These are phyloP conservation scores for Arabidopsis lyrata DNA, from an alignment of 441 rosid genomes.

Conservation along the genomic window DNA sequence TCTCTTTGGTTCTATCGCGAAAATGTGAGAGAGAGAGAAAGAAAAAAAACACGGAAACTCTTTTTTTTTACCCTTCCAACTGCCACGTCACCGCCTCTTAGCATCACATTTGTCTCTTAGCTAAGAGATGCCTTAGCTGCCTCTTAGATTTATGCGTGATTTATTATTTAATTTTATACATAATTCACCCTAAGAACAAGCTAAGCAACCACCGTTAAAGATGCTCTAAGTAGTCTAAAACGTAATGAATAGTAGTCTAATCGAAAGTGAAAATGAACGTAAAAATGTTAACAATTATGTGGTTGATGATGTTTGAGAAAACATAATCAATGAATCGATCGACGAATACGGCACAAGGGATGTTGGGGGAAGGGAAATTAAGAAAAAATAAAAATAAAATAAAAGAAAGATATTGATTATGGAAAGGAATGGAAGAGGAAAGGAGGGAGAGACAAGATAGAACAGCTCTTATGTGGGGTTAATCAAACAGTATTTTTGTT, in stretches of 20 bases:
- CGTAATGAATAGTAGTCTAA: slow-evolving; percentile 14
- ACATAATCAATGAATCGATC: slow-evolving; percentile 5
- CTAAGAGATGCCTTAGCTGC: too few relatives aligned
- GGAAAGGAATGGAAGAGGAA: slow-evolving; percentile 29
- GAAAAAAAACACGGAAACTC: too few relatives aligned
- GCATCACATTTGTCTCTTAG: too few relatives aligned
- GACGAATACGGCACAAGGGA: slow-evolving; percentile 35
- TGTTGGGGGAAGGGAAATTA: slow-evolving; percentile 11
- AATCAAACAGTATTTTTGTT: slow-evolving; percentile 36
- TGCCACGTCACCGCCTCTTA: too few relatives aligned
- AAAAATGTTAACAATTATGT: slow-evolving; percentile 12
- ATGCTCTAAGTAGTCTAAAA: neutral
- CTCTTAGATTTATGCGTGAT: too few relatives aligned
- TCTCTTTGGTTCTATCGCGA: too few relatives aligned
- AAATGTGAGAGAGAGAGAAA: too few relatives aligned
- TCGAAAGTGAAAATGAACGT: slow-evolving; percentile 11
- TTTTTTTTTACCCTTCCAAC: too few relatives aligned
- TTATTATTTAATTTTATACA: too few relatives aligned
- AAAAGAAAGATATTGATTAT: slow-evolving; percentile 22
- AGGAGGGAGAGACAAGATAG: slow-evolving; percentile 36
- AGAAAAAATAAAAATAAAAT: neutral
- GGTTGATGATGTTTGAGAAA: slow-evolving; percentile 21
- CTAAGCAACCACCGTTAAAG: too few relatives aligned
- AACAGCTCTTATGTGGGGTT: slow-evolving; percentile 46
- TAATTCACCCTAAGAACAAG: too few relatives aligned